A percentile compares a stretch with the other conserved stretches of the same genome.
These are phyloP conservation scores for Excoecaria cochinchinensis DNA, from an alignment of 345 rosid genomes.

Conservation along the genomic window DNA sequence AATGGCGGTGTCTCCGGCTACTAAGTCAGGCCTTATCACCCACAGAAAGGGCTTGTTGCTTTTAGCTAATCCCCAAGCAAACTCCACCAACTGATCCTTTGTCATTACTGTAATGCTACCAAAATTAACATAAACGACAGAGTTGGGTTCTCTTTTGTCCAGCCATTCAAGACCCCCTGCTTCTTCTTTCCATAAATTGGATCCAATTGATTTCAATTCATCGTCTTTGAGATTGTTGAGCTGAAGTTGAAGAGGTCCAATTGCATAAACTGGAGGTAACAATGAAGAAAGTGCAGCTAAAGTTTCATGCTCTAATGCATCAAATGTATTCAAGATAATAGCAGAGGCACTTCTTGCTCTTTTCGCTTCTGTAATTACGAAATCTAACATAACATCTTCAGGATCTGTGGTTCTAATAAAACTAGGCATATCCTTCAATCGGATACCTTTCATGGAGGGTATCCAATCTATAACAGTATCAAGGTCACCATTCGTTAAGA, in stretches of 20 bases:
- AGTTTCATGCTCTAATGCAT: conserved; percentile 6
- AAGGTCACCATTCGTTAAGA: conserved; percentile 15
- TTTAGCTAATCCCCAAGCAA: conserved; percentile 22
- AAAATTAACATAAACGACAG: conserved; percentile 18
- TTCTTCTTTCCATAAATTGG: conserved; percentile 18
- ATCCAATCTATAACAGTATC: conserved; percentile 20
- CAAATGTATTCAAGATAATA: conserved; percentile 16
- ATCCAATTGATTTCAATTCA: background rate
- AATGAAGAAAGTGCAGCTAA: background rate
- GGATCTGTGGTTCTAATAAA: conserved; percentile 19
- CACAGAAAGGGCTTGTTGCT: conserved; percentile 14
- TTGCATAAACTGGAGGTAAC: conserved; percentile 3
- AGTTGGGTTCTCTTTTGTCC: conserved; percentile 11
- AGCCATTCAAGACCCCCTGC: conserved; percentile 11
- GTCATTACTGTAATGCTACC: conserved; percentile 21
- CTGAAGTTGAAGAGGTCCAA: conserved; percentile 15
- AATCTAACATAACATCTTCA: conserved; percentile 4
- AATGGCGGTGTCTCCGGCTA: background rate
- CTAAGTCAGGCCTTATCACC: conserved; percentile 21
- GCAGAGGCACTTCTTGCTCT: conserved; percentile 5
- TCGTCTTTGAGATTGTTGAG: background rate
- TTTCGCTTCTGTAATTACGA: background rate
- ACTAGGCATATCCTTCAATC: conserved; percentile 11
- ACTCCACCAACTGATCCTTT: conserved; percentile 8
- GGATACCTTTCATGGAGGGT: conserved; percentile 18